Evolutionary conservation across 768 basidiomycete species (phyloP).

Genomic region (Suillus weaverae): DNA sequence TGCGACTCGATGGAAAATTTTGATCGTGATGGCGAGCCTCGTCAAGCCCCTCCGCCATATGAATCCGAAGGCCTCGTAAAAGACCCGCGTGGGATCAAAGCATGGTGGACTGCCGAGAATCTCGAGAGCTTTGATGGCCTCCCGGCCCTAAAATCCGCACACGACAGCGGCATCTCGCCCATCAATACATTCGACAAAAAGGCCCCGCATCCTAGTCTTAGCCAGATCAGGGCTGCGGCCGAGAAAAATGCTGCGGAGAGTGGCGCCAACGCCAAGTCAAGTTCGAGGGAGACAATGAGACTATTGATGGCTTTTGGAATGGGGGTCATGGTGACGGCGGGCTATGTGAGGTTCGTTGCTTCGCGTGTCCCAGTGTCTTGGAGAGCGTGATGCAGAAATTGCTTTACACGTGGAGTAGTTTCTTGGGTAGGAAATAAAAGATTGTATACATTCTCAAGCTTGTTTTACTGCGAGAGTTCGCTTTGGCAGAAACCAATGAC

Average conservation of each 20-base stretch:
- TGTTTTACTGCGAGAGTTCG: background rate
- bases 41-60: conserved; percentile 5
- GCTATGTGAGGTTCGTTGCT: conserved; percentile 12
- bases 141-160: conserved; percentile 43
- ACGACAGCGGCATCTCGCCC: conserved; percentile 13
- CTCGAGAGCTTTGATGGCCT: conserved; percentile 56
- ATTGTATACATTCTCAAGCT: background rate
- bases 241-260: background rate
- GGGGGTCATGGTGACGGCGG: conserved; percentile 24
- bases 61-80: conserved; percentile 3
- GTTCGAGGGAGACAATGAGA: background rate
- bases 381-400: background rate
- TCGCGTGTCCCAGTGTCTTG: conserved; percentile 1
- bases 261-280: background rate
- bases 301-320: conserved; percentile 31
- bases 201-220: conserved; percentile 4
- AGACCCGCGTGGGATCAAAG: conserved; percentile 46
- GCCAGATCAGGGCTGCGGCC: background rate
- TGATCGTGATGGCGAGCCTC: conserved; percentile 29
- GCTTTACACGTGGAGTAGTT: background rate
- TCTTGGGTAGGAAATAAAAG: background rate
- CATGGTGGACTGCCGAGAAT: conserved; percentile 57
- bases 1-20: conserved; percentile 43
- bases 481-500: background rate
- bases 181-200: conserved; percentile 25